phyloP scores from a whole-genome alignment of 768 basidiomycete genomes.

The Chalciporus pseudorubinellus region DNA sequence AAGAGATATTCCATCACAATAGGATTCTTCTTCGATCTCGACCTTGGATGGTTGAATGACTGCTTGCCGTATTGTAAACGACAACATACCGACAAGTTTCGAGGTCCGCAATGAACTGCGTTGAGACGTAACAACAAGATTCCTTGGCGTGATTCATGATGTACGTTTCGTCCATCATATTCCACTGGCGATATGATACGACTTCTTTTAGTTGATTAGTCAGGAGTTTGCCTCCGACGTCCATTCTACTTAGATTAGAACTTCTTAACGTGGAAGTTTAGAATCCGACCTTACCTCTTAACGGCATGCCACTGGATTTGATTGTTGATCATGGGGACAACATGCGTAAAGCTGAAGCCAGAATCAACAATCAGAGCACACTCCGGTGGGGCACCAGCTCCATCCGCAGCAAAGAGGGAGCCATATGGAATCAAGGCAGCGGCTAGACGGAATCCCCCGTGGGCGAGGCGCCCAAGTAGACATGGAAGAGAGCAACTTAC shows the following conservation, averaged over 20 bases:
- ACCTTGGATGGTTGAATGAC: conserved; percentile 37
- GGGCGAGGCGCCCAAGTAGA: conserved; percentile 20
- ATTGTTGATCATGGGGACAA: conserved; percentile 78
- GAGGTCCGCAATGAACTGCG: conserved; percentile 67
- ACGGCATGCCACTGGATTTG: conserved; percentile 77
- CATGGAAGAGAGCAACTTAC: conserved; percentile 47
- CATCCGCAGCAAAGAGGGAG: conserved; percentile 54
- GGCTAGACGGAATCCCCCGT: conserved; percentile 44
- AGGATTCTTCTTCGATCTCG: conserved; percentile 53
- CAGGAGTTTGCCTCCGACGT: conserved; percentile 91
- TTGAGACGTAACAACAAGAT: conserved; percentile 82
- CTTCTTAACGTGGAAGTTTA: conserved; percentile 11
- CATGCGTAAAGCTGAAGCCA: conserved; percentile 93
- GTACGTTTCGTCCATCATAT: conserved; percentile 96
- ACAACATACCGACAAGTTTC: conserved; percentile 72
- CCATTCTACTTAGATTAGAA: conserved; percentile 57
- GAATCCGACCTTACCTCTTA: conserved; percentile 55
- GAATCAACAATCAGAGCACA: conserved; percentile 84
- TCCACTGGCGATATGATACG: conserved; percentile 94
- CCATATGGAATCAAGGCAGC: conserved; percentile 79
- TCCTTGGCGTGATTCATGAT: conserved; percentile 95
- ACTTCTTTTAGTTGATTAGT: conserved; percentile 95
- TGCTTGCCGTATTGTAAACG: conserved; percentile 15
- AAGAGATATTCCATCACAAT: conserved; percentile 89
- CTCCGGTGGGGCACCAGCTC: conserved; percentile 58